Base-by-base conservation (phyloP, 139 green algal species). In the Spirogloea muscicola region DNA sequence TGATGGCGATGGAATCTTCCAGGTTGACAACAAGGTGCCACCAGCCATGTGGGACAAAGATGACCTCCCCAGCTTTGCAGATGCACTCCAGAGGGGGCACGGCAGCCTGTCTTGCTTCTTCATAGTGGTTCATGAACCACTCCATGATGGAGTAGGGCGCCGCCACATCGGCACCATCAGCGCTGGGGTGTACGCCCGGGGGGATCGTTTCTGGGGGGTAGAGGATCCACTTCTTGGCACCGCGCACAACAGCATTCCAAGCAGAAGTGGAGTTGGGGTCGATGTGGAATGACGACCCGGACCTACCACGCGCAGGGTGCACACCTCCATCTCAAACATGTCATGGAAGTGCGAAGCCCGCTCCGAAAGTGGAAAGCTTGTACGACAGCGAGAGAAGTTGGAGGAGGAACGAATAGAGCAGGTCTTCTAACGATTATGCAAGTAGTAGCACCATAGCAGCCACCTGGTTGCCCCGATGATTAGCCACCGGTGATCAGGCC, bases 201-300 rank as follows among this genome's bases (percentile, higher is more conserved):
- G 94, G 91, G 1, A 76, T 49, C 25, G 49, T 59, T 29, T 76
- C 49, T 59, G 64, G 94, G 2, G 94, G 93, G 82, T 90, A 97
- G 51, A 98, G 34, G 7, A 97, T 82, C 92, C 92, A 97, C 75
- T 94, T 95, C 83, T 98, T 98, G 57, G 59, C 55, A 66, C 91
- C 92, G 7, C 65, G 58, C 39, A 96, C 70, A 31, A 96, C 90
- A 1, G 91, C 90, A 66, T 99, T 99, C 93, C 93, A 98, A 4
- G 94, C 94, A 31, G 69, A 91, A 3, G 91, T 97, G 27, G 85
- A 69, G 78, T 97, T 97, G 41, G 93, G 93, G 78, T 98, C 93
- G 6, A 84, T 81, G 58, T 84, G 78, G 38, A 43, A 84, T 7
- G 44, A 74, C 33, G 78, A 84, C 27, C 76, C 73, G 9, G 76